Evolutionary conservation across 148 eudicot genomes (phyloP), one percentile per base, ranked within the genome.

Genomic region (Vaccinium vitisidaea): DNA sequence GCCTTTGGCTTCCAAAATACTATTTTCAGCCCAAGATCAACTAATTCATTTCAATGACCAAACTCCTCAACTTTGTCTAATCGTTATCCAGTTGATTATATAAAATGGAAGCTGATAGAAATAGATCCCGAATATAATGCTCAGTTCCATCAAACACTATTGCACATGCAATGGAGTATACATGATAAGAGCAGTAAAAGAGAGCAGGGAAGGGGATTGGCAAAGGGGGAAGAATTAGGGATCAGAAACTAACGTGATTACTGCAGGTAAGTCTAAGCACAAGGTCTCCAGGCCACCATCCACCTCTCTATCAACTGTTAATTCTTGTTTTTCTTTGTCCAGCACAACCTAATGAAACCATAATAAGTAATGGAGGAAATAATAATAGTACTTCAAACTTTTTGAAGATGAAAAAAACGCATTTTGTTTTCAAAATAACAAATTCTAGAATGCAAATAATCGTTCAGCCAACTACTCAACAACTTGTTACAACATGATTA

Each of bases 201-300:
- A 43, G 32, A 21, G 2, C 21, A 81, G 56, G 75, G n/a, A 65
- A 19, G 23, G 21, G 11, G 55, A 58, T 53, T 2, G 30, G 77
- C 52, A 39, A 4, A 71, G 10, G 36, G 25, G 71, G 77, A 84
- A 74, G 52, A n/a, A 46, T 77, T 59, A n/a, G 54, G 74, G 73
- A 88, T 50, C 18, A 81, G 36, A 76, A 46, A 73, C 84, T 92
- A 95, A 63, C 99, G 98, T 95, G 84, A 97, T 92, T 15, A 97
- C 95, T 70, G 98, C 98, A 12, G 99, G 99, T 79, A 97, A 90
- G 85, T 92, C 98, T 80, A 97, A 87, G 85, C 92, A 91, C 85
- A 97, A 83, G 9, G 98, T 97, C 90, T 97, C 99, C 67, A 92
- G 89, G 54, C 99, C 99, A 81, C 96, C 99, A 86, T 97, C 99